phyloP scores from a whole-genome alignment of 1,284 basidiomycete genomes.

The Trametes pubescens region DNA sequence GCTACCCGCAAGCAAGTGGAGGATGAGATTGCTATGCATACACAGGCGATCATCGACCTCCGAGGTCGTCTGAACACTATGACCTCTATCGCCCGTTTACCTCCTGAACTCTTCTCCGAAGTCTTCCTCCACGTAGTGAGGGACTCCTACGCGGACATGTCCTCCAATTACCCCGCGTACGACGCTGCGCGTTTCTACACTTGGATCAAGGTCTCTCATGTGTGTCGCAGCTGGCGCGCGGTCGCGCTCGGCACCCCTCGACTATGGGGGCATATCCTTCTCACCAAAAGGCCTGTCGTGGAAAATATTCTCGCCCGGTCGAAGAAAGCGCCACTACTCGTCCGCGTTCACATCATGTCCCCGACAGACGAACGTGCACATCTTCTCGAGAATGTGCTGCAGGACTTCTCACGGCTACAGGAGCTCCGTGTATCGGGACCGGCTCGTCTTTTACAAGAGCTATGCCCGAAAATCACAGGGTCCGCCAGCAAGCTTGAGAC shows the following conservation, averaged over 20 bases:
- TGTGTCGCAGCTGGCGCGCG: slow-evolving; percentile 25
- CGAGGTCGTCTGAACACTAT: slow-evolving; percentile 22
- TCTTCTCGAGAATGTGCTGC: slow-evolving; percentile 10
- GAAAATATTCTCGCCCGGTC: slow-evolving; percentile 20
- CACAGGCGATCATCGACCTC: slow-evolving; percentile 21
- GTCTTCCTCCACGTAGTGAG: slow-evolving; percentile 20
- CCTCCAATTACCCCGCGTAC: background rate
- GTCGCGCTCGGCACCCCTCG: slow-evolving; percentile 25
- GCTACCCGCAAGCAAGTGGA: slow-evolving; percentile 14
- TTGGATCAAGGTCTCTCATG: slow-evolving; percentile 25
- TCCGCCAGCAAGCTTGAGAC: slow-evolving; percentile 14
- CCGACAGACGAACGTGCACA: background rate
- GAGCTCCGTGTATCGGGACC: slow-evolving; percentile 15
- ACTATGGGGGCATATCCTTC: slow-evolving; percentile 24
- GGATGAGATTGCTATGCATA: slow-evolving; percentile 21
- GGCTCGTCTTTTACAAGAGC: background rate
- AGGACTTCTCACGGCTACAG: slow-evolving; percentile 8
- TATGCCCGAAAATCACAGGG: slow-evolving; percentile 13
- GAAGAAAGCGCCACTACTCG: slow-evolving; percentile 19
- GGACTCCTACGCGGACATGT: background rate
- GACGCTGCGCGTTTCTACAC: slow-evolving; percentile 11
- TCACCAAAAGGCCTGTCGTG: slow-evolving; percentile 7
- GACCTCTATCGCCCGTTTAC: slow-evolving; percentile 23
- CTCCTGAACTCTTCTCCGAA: slow-evolving; percentile 26
- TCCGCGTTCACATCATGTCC: slow-evolving; percentile 5